Evolutionary conservation across 306 rosid species (phyloP).

Genomic region (Malus domestica): ASM211411v1 NC_041797.1:28316001-28316500

Average conservation of each 20-base stretch:
- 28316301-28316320: neutral
- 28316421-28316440: neutral
- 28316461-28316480: neutral
- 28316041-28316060: conserved; percentile 1
- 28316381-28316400: neutral
- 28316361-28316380: neutral
- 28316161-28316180: conserved; percentile 52
- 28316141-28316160: neutral
- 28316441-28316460: neutral
- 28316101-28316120: conserved; percentile 1
- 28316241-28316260: conserved; percentile 13
- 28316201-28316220: conserved; percentile 96
- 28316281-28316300: conserved; percentile 18
- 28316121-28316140: neutral
- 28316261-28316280: conserved; percentile 7
- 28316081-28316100: neutral
- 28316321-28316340: neutral
- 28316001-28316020: neutral
- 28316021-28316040: conserved; percentile 11
- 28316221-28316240: conserved; percentile 88
- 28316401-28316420: neutral
- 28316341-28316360: neutral
- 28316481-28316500: neutral
- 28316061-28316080: neutral
- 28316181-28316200: conserved; percentile 89